Base-by-base conservation (phyloP, 768 basidiomycete species). In the Mycena olivaceomarginata region DNA sequence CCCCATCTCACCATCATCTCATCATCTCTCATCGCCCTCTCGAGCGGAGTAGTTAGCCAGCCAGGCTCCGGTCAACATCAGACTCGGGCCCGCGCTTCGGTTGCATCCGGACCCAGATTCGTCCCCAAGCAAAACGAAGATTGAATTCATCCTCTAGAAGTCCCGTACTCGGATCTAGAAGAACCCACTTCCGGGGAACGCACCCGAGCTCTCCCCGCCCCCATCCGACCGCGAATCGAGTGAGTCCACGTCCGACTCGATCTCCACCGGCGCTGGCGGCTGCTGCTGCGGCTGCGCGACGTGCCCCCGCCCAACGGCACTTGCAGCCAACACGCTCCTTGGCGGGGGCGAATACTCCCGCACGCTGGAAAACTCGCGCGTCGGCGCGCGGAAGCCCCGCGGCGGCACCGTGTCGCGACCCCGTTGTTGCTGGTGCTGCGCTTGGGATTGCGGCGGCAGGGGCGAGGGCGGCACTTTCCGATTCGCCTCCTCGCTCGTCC, bases 131-230 rank as follows among this genome's bases (percentile, higher is more conserved):
- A 31, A 31, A 31, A 31, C 31, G 31, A 31, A 31, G 31, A 31
- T 31, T 31, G 31, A 31, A 31, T 31, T 31, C 25, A 25, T 25
- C 31, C 31, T 31, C 31, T 31, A 31, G 31, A 31, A 31, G 31
- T 4, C 31, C 31, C 25, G 48, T 51, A 51, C 48, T 15, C 18
- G 48, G 12, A 16, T 65, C 43, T 62, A 78, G 69, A 79, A 79
- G 22, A 79, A 79, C 41, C 78, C 78, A 37, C 75, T 77, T 16
- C 78, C 78, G 0, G 78, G 78, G 51, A 79, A 79, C 40, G 72
- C 72, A 22, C 74, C 72, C 48, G 78, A 79, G 63, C 78, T 79
- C 72, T 79, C 78, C 20, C 78, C 78, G 25, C 75, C 66, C n/a
- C 75, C 75, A 31, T 31, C 56, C 41, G 68, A 72, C 37, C 70